Percentiles rank a stretch among this genome's conserved stretches.
Evolutionary conservation across 2,329 filamentous ascomycete genomes (phyloP).

Genomic region (Aureobasidium lini): DNA sequence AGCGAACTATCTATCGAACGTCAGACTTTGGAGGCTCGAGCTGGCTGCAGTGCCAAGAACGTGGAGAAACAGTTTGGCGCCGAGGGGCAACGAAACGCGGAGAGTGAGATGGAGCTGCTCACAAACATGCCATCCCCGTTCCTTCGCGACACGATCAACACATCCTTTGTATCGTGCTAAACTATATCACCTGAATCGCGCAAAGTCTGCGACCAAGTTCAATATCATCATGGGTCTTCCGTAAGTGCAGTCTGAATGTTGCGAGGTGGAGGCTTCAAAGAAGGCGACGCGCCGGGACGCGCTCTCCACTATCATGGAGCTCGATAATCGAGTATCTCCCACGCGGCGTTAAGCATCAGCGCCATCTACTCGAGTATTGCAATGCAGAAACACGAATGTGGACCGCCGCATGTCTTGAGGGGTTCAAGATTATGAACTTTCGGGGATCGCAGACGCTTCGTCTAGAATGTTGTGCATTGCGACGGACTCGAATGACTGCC

Average conservation of each 20-base stretch:
- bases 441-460: background rate
- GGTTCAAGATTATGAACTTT: background rate
- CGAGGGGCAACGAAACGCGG: background rate
- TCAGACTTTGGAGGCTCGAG: background rate
- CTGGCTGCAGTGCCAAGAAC: background rate
- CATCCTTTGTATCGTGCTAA: background rate
- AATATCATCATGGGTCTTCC: constrained; percentile 15
- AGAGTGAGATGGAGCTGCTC: constrained; percentile 8
- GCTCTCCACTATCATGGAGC: background rate
- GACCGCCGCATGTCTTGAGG: background rate
- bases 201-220: background rate
- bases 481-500: background rate
- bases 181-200: background rate
- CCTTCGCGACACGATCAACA: background rate
- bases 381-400: background rate
- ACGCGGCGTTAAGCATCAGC: background rate
- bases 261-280: background rate
- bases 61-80: background rate
- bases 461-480: background rate
- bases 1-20: background rate
- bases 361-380: background rate
- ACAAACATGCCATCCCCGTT: background rate
- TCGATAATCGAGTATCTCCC: background rate
- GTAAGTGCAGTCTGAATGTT: constrained; percentile 8
- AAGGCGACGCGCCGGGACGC: constrained; percentile 6